Base-by-base conservation (phyloP, 2,329 filamentous ascomycete genomes). In the Fulvia fulva region DNA sequence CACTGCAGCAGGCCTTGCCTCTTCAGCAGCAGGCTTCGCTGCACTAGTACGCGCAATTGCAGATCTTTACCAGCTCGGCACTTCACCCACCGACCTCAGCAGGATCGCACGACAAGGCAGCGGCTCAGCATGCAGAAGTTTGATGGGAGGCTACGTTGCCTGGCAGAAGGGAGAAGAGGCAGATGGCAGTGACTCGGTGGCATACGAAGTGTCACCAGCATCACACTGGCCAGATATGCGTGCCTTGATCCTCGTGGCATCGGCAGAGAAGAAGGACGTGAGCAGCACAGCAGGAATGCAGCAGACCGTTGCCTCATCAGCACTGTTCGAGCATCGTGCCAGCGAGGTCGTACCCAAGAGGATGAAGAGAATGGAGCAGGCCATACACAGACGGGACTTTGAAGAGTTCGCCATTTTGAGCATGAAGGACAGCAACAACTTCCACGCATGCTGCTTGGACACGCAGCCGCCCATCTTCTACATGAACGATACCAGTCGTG, bases 381-480 rank as follows among this genome's bases (percentile, higher is more conserved):
- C 93, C 4, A 87, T 97, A 61, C 77, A 80, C 65, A 81, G 83
- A 63, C 84, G 84, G 67, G 89, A 99, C 77, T 99, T 99, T 77
- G 84, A 86, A 68, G 80, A 83, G 21, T 99, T 99, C 71, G 94
- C 88, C 23, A 86, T 90, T 73, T 83, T 97, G 62, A 96, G 94
- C 16, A 99, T 97, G 92, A 88, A 87, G 74, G 94, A 99, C 74
- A 95, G 89, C 72, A 99, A 99, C 79, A 90, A 87, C 59, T 99
- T 99, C 85, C 94, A 99, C 75, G 90, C 94, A 37, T 91, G 88
- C 57, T 97, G 94, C 74, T 80, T 95, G 67, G 94, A 99, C 74
- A 97, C 94, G 1, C 91, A 91, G 77, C 94, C 95, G 46, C 94
- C 95, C 19, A 99, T 99, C 72, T 97, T 96, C 77, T 99, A 99